Percentiles rank a stretch among this genome's conserved stretches.
These are phyloP conservation scores for Trichosporon sp. DNA, from an alignment of 1,284 basidiomycete species.

Conservation along the genomic window DNA sequence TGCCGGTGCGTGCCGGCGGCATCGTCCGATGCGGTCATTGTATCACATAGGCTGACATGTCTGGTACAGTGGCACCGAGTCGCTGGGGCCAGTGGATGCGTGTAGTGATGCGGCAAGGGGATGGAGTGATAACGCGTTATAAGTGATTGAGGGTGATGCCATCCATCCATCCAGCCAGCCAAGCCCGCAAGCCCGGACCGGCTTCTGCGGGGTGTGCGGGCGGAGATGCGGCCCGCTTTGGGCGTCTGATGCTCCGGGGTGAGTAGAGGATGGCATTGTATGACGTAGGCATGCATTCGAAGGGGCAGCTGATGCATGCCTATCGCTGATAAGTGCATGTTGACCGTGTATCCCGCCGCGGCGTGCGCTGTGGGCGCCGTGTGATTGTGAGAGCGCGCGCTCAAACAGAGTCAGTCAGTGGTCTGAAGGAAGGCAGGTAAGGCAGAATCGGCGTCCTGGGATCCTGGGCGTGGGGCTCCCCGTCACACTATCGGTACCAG, in stretches of 20 bases:
- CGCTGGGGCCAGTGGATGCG: neutral
- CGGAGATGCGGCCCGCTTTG: no score
- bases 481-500: neutral
- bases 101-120: neutral
- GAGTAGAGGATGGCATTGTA: no score
- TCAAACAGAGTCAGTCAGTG: neutral
- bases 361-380: no score
- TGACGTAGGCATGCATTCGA: neutral
- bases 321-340: neutral
- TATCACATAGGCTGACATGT: no score
- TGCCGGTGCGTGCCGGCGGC: neutral
- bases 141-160: neutral
- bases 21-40: neutral
- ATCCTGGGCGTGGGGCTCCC: neutral
- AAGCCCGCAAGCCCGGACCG: no score
- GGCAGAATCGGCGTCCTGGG: no score
- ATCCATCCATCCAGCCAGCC: no score
- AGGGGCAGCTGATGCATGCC: neutral
- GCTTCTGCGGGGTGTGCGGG: no score
- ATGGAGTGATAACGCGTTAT: conserved; percentile 1
- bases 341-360: no score
- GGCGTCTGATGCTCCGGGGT: no score
- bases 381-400: neutral
- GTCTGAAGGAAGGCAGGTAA: neutral
- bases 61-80: no score